A percentile compares a stretch with the other conserved stretches of the same genome.
Evolutionary conservation across 805 yeast genomes (phyloP).

Genomic region (Wickerhamomyces hampshirensis): DNA sequence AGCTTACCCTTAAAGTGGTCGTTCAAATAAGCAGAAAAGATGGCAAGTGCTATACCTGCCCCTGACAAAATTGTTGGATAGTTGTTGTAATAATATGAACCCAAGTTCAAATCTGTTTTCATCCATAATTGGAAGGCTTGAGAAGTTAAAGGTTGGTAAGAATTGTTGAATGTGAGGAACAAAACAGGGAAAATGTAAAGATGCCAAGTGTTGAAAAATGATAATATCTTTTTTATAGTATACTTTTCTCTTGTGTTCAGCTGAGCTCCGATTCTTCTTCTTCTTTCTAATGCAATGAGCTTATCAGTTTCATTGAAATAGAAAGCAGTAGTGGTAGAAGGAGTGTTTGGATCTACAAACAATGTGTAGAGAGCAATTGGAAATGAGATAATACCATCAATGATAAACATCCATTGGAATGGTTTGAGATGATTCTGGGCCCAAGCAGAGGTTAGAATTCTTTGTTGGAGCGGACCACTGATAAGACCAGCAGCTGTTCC

Average conservation of each 20-base stretch:
- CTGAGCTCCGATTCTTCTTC: conserved; percentile 38
- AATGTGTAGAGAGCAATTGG: conserved; percentile 40
- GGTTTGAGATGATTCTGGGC: conserved; percentile 23
- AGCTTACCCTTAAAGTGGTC: conserved; percentile 32
- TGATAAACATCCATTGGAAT: conserved; percentile 38
- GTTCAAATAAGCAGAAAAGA: conserved; percentile 32
- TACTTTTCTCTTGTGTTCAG: conserved; percentile 38
- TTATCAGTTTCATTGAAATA: conserved; percentile 26
- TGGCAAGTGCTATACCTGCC: conserved; percentile 34
- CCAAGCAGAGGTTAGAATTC: conserved; percentile 21
- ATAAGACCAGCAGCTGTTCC: conserved; percentile 28
- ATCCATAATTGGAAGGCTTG: conserved; percentile 47
- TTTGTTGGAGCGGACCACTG: conserved; percentile 32
- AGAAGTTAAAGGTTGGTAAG: conserved; percentile 28
- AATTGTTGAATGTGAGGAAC: conserved; percentile 18
- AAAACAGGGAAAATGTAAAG: conserved; percentile 37
- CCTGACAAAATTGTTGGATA: conserved; percentile 38
- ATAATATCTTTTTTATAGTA: conserved; percentile 34
- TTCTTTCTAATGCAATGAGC: conserved; percentile 41
- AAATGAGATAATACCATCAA: conserved; percentile 36
- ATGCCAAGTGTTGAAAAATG: conserved; percentile 46
- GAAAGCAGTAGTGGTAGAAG: conserved; percentile 34
- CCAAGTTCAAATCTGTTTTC: conserved; percentile 30
- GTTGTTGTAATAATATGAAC: conserved; percentile 33
- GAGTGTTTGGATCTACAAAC: conserved; percentile 37